Conservation (phyloP, 768 basidiomycete species). For the Pholiota microspora region DNA sequence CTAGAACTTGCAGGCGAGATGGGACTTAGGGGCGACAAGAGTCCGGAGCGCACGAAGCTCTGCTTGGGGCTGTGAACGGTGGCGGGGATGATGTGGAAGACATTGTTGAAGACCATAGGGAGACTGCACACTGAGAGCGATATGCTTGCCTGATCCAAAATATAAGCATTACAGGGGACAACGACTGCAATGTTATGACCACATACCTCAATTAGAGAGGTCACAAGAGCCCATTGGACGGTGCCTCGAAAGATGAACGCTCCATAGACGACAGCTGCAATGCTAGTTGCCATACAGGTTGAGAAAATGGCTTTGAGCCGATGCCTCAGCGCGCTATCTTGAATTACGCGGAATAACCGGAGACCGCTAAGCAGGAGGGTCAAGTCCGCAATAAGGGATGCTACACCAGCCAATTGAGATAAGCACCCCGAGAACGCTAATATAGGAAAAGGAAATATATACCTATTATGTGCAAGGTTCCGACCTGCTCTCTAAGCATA, state of each 20-base stretch:
- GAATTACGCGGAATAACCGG: constrained; percentile 14
- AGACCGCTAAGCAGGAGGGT: constrained; percentile 9
- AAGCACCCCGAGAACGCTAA: not conserved
- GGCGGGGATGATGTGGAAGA: constrained; percentile 15
- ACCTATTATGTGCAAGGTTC: constrained; percentile 53
- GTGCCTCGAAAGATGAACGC: constrained; percentile 34
- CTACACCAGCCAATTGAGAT: constrained; percentile 1
- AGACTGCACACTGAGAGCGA: constrained; percentile 39
- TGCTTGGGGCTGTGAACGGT: not conserved
- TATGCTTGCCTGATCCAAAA: constrained; percentile 33
- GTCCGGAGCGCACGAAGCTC: not conserved
- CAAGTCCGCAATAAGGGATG: constrained; percentile 12
- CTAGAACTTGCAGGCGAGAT: not conserved
- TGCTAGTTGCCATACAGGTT: constrained; percentile 48
- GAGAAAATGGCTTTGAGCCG: constrained; percentile 27
- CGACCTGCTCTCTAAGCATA: constrained; percentile 42
- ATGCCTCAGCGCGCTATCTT: constrained; percentile 13
- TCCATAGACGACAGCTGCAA: constrained; percentile 47
- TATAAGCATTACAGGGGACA: not conserved
- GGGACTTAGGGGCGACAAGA: not conserved
- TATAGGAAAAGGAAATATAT: constrained; percentile 19
- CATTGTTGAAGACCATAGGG: constrained; percentile 34
- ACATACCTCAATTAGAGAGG: constrained; percentile 42
- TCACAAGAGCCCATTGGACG: constrained; percentile 27
- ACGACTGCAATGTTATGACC: not conserved